phyloP scores from a whole-genome alignment of 2,329 filamentous ascomycete genomes.

The Epichloe gansuensis region DNA sequence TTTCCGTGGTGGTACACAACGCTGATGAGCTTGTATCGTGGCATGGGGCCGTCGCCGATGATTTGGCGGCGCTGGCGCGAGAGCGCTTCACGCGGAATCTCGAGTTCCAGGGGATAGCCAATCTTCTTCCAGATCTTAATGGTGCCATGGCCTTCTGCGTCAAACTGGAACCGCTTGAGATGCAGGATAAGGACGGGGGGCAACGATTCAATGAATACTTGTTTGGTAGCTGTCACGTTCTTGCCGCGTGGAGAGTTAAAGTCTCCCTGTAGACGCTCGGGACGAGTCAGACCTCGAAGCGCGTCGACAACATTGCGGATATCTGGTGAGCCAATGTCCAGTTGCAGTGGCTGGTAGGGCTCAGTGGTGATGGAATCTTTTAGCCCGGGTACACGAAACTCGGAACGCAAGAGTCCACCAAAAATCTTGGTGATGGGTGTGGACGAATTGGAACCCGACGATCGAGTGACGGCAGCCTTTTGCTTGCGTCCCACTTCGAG shows the following conservation, averaged over 20 bases:
- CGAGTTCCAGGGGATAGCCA: slow-evolving; percentile 85
- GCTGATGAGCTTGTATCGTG: slow-evolving; percentile 73
- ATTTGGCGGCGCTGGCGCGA: slow-evolving; percentile 57
- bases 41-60: slow-evolving; percentile 52
- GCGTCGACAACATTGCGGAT: slow-evolving; percentile 89
- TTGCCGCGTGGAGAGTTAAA: slow-evolving; percentile 69
- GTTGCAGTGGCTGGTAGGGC: slow-evolving; percentile 84
- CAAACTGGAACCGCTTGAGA: slow-evolving; percentile 94
- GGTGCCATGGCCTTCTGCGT: slow-evolving; percentile 64
- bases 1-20: slow-evolving; percentile 98
- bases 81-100: slow-evolving; percentile 84
- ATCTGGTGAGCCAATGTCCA: slow-evolving; percentile 81
- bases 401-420: slow-evolving; percentile 78
- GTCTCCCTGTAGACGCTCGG: slow-evolving; percentile 75
- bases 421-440: slow-evolving; percentile 93
- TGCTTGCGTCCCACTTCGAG: slow-evolving; percentile 90
- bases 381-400: slow-evolving; percentile 72
- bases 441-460: slow-evolving; percentile 61
- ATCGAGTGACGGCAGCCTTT: slow-evolving; percentile 71
- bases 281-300: slow-evolving; percentile 67
- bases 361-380: slow-evolving; percentile 88
- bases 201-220: slow-evolving; percentile 83
- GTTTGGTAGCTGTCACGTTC: slow-evolving; percentile 72
- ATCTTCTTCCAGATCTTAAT: slow-evolving; percentile 99
- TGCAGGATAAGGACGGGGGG: slow-evolving; percentile 89